Base-by-base conservation (phyloP, 2,329 filamentous ascomycete genomes). In the Coniochaeta sp. region DNA sequence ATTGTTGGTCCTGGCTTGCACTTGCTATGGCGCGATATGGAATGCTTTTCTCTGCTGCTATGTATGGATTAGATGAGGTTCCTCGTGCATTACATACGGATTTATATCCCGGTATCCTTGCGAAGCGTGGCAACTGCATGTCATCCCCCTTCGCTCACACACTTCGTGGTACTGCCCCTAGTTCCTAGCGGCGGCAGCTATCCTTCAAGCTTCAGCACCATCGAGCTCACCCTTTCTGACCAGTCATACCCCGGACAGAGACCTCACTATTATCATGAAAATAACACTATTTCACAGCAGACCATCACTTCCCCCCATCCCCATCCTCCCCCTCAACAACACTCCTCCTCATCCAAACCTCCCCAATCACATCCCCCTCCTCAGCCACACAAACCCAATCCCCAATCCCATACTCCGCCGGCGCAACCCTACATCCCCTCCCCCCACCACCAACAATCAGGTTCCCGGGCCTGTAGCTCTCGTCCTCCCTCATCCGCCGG, bases 361-460 rank as follows among this genome's bases (percentile, higher is more conserved):
- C 89, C 0, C 86, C 85, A n/a, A 93, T 76, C 0, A 81, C 76
- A 70, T 91, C 86, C 0, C 88, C 89, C 50, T 83, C 76, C 28
- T 87, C 80, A n/a, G 77, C 78, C 2, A 86, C 77, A 59, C 88
- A 83, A 5, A 81, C 78, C 90, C 90, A 93, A 16, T 89, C 81
- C 0, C 90, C 90, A 58, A 87, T 90, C 0, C 89, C 89, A 61
- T 81, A 73, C 31, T 85, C 73, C 7, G 79, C 68, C 0, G 88
- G 85, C 1, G 90, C 90, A 9, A 67, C 74, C 28, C 83, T 79
- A 1, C 85, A 77, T 0, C 90, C 90, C 33, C 90, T 77, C 0
- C 90, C 90, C 17, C 90, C 90, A 1, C 90, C 90, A 0, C 90
- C 90, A 2, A 93, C 74, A 62, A 95, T 91, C 59, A 95, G 71